phyloP scores from a whole-genome alignment of 1,139 yeast species.

The Pichia sp. region DNA sequence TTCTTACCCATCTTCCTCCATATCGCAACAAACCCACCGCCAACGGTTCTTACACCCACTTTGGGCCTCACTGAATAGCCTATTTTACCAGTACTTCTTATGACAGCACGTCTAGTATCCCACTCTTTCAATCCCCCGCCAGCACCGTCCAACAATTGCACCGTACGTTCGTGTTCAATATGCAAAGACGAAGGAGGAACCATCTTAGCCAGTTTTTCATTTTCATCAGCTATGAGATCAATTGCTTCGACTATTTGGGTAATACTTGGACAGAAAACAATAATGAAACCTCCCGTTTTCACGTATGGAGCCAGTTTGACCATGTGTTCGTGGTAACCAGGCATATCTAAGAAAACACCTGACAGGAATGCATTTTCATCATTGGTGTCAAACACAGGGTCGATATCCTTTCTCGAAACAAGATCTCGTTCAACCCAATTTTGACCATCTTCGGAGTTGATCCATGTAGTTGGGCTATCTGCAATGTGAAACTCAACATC shows the following conservation, averaged over 20 bases:
- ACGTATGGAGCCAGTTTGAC: constrained; percentile 27
- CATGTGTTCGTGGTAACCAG: constrained; percentile 32
- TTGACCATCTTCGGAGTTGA: constrained; percentile 20
- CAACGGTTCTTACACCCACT: constrained; percentile 37
- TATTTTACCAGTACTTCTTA: constrained; percentile 32
- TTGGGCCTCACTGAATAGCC: constrained; percentile 41
- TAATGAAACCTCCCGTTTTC: constrained; percentile 34
- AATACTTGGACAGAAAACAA: constrained; percentile 40
- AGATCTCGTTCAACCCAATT: constrained; percentile 15
- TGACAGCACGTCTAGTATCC: constrained; percentile 32
- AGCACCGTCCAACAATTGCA: constrained; percentile 38
- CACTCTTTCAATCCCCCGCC: constrained; percentile 41
- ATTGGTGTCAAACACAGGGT: constrained; percentile 4
- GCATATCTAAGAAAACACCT: constrained; percentile 40
- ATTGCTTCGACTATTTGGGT: constrained; percentile 37
- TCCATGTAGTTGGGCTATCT: constrained; percentile 36
- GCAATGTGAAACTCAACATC: constrained; percentile 38
- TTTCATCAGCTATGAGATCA: constrained; percentile 22
- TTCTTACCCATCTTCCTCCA: constrained; percentile 23
- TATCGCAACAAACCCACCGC: constrained; percentile 41
- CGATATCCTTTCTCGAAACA: constrained; percentile 1
- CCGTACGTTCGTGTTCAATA: constrained; percentile 26
- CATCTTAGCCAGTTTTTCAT: constrained; percentile 8
- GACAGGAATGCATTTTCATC: constrained; percentile 28
- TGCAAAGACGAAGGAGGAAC: constrained; percentile 6